Evolutionary conservation across 805 yeast species (phyloP), one percentile per base, ranked within the genome.

Genomic region (Tetrapisispora pingtungensis): DNA sequence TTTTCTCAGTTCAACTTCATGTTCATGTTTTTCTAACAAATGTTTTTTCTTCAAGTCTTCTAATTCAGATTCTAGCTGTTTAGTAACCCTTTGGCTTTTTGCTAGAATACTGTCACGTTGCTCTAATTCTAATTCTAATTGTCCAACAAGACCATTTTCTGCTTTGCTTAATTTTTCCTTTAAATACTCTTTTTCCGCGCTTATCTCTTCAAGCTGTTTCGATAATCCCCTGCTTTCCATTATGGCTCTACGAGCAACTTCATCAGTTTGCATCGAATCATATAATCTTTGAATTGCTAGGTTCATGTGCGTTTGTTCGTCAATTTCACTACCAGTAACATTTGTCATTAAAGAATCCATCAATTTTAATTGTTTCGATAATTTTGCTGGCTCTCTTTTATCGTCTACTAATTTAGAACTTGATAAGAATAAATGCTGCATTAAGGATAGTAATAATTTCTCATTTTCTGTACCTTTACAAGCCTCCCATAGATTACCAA

Each of bases 181-280:
- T 68, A 86, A 69, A 30, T 75, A 78, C 51, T 83, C 87, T 42
- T 84, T 71, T 55, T 81, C 87, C 2, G 66, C 68, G 38, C 54
- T 52, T 18, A 54, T 43, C 46, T 64, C 66, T 40, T 78, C 81
- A 2, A 80, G 74, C 34, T 67, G 69, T 46, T 68, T 68, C 5
- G 72, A 68, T 34, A 80, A 72, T 14, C 74, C 78, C 48, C 77
- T 73, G 10, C 80, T 75, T 45, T 83, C 89, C 15, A 58, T 18
- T 4, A 69, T 74, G 46, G 96, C 94, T 43, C 83, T 73, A 43
- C 84, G 71, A 13, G 95, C 96, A 60, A 82, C 84, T 46, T 87
- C 95, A 62, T 93, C 97, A 0, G 96, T 86, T 53, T 81, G 81
- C 65, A 89, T 73, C 10, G 90, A 74, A 36, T 87, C 80, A 47